phyloP scores from a whole-genome alignment of 2,329 filamentous ascomycete genomes.

The Talaromyces sp. region DNA sequence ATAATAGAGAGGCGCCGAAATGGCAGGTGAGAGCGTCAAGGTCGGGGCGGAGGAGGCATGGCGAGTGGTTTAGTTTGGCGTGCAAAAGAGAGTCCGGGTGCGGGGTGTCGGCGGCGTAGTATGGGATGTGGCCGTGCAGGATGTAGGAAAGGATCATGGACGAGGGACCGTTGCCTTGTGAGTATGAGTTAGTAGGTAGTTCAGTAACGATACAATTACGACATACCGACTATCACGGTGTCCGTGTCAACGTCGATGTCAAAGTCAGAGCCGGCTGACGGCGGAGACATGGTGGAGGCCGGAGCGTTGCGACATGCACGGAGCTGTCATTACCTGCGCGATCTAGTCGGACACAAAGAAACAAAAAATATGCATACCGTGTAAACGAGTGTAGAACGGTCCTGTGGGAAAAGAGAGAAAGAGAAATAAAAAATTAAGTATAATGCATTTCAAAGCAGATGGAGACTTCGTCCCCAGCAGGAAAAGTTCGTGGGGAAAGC shows the following conservation, averaged over 20 bases:
- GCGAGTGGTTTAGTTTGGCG: slow-evolving; percentile 49
- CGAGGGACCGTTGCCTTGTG: slow-evolving; percentile 58
- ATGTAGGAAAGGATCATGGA: slow-evolving; percentile 62
- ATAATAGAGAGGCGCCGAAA: slow-evolving; percentile 55
- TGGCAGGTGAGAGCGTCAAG: slow-evolving; percentile 53
- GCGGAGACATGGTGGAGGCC: slow-evolving; percentile 27
- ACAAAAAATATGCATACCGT: background rate
- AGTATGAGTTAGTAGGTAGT: background rate
- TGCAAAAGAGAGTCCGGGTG: slow-evolving; percentile 58
- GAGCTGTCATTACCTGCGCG: background rate
- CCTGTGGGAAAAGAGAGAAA: background rate
- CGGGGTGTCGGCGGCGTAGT: slow-evolving; percentile 48
- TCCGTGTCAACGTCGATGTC: slow-evolving; percentile 31
- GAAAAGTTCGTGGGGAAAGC: background rate
- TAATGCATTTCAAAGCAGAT: background rate
- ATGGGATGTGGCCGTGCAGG: slow-evolving; percentile 58
- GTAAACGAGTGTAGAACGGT: background rate
- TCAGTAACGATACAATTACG: background rate
- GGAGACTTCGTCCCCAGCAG: background rate
- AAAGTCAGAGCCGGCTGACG: background rate
- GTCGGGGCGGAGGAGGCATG: slow-evolving; percentile 48
- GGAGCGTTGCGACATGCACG: slow-evolving; percentile 12
- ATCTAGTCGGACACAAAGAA: background rate
- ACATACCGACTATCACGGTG: slow-evolving; percentile 46
- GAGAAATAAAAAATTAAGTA: background rate